Percentiles rank a stretch among this genome's conserved stretches.
Conservation (phyloP, 192 early-diverging fungal species). For the Backusella liffmaniae region DNA sequence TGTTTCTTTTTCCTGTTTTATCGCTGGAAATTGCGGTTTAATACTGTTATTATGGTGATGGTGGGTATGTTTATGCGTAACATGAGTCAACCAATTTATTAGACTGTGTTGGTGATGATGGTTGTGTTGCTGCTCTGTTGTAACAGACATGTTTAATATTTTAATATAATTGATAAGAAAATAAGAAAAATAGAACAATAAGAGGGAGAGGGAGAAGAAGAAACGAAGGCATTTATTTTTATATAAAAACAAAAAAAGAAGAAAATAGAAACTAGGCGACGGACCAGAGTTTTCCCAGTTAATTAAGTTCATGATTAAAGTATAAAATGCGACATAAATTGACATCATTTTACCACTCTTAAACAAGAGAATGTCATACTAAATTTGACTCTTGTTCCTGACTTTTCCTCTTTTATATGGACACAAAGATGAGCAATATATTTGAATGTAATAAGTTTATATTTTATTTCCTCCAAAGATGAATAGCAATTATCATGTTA, state of each 20-base stretch:
- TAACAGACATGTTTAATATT: slow-evolving; percentile 1
- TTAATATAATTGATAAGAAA: not conserved
- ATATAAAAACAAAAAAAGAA: not conserved
- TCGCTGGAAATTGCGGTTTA: not conserved
- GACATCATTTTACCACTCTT: too few species aligned
- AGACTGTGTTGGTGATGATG: not conserved
- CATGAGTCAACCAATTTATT: not conserved
- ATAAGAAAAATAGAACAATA: not conserved
- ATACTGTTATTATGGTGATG: not conserved
- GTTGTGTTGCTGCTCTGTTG: not conserved
- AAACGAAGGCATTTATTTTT: too few species aligned
- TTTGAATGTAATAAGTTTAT: too few species aligned
- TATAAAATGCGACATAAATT: not conserved
- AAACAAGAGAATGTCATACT: not conserved
- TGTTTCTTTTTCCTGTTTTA: not conserved
- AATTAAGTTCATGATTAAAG: not conserved
- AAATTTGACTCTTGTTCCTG: not conserved
- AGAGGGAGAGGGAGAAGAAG: too few species aligned
- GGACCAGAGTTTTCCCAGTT: not conserved
- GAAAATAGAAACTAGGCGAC: not conserved
- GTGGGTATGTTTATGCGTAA: not conserved
- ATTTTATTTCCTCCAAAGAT: too few species aligned
- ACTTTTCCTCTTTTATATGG: not conserved
- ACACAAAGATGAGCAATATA: too few species aligned
- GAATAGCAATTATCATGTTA: too few species aligned